Conservation (phyloP, 768 basidiomycete genomes). For the Russula compacta region DNA sequence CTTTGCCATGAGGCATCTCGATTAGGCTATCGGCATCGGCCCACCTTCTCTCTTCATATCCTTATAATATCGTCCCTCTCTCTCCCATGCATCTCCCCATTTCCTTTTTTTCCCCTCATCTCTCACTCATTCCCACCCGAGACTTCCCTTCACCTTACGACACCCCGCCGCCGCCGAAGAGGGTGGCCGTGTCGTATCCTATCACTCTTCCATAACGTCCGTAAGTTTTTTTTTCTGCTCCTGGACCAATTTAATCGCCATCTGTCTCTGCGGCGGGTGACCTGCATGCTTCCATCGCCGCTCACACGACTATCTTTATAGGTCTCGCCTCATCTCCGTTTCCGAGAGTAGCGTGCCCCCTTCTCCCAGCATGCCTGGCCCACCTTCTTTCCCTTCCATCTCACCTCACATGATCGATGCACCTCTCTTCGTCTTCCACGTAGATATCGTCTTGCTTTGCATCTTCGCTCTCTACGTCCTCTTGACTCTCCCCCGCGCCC, state of each 20-base stretch:
- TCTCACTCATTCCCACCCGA: background rate
- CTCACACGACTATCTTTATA: background rate
- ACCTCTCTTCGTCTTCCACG: constrained; percentile 10
- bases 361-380: background rate
- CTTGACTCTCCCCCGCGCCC: constrained; percentile 17
- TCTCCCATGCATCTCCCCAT: too few species aligned
- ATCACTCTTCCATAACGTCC: background rate
- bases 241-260: background rate
- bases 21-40: too few species aligned
- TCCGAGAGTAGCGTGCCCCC: background rate
- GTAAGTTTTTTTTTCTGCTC: background rate
- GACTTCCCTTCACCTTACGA: background rate
- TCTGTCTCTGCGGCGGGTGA: background rate
- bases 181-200: background rate
- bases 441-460: constrained; percentile 10
- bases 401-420: background rate
- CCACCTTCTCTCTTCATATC: too few species aligned
- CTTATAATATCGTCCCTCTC: too few species aligned
- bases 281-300: background rate
- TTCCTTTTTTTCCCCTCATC: background rate
- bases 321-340: background rate
- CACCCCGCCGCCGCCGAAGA: background rate
- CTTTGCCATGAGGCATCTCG: background rate
- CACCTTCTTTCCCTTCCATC: background rate
- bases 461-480: constrained; percentile 13